Base-by-base conservation (phyloP, 2,329 filamentous ascomycete genomes). In the Fusarium falciforme region DNA sequence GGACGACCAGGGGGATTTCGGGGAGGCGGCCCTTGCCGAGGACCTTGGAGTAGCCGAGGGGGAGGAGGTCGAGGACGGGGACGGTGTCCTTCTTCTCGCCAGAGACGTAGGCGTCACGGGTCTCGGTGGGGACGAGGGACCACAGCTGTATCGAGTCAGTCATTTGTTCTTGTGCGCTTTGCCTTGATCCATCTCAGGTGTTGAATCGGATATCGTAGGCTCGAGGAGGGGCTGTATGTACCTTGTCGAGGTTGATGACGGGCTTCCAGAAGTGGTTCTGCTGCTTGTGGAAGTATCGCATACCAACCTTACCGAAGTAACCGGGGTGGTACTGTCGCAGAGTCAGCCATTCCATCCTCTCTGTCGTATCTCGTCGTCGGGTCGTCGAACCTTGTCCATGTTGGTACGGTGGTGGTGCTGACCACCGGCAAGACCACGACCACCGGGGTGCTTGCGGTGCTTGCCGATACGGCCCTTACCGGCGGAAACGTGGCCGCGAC, bases 251-350 rank as follows among this genome's bases (percentile, higher is more conserved):
- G 91, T 99, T 99, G 93, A 99, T 93, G 81, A 94, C 91, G 79
- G 96, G 96, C 90, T 98, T 98, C 96, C 96, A 99, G 91, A 96
- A 95, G 85, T 97, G 93, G 90, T 96, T 96, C 83, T 92, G 90
- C 84, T 94, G 92, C 88, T 96, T 95, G 91, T 98, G 96, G 94
- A 98, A 98, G 89, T 96, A 93, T 84, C 94, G 90, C 93, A 96
- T 96, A 89, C 93, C 93, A 81, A 96, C 94, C 90, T 98, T 98
- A 88, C 94, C 94, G 88, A 98, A 98, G 94, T 98, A 98, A 94
- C 96, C 96, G 76, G 96, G 95, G 85, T 97, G 94, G 92, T 96
- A 95, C 88, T 96, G 91, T 82, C 74, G 69, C 47, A 69, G 61
- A 60, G 80, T 83, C 76, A 83, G 82, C 67, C 66, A 67, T 74